Evolutionary conservation across 495 filamentous ascomycete genomes (phyloP).

Genomic region (Usnea hakonensis): DNA sequence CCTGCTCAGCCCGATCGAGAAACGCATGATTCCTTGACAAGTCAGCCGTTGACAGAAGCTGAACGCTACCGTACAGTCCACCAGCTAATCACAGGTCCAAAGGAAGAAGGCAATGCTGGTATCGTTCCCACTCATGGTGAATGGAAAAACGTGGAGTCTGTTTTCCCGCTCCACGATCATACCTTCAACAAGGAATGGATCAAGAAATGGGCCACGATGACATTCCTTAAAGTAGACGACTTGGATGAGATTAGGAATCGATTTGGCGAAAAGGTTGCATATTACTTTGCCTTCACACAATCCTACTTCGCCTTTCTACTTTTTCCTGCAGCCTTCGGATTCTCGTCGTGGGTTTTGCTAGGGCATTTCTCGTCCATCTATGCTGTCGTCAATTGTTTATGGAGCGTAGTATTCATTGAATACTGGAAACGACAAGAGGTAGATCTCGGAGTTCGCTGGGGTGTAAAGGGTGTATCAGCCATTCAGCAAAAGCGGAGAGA

Average conservation of each 20-base stretch:
- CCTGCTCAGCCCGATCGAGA: constrained; percentile 70
- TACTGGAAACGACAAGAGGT: constrained; percentile 95
- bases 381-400: constrained; percentile 70
- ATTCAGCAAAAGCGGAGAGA: constrained; percentile 69
- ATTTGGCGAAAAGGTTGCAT: constrained; percentile 89
- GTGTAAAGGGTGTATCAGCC: constrained; percentile 75
- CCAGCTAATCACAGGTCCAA: constrained; percentile 75
- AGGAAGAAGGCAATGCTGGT: constrained; percentile 77
- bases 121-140: constrained; percentile 74
- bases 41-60: constrained; percentile 72
- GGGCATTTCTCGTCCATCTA: constrained; percentile 81
- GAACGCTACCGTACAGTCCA: constrained; percentile 82
- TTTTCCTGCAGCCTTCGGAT: constrained; percentile 78
- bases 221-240: constrained; percentile 67
- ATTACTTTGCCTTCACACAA: constrained; percentile 94
- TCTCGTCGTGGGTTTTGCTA: constrained; percentile 71
- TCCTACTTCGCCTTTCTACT: constrained; percentile 81
- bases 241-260: constrained; percentile 76
- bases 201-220: constrained; percentile 76
- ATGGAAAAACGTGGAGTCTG: constrained; percentile 75
- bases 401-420: constrained; percentile 88
- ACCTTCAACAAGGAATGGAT: constrained; percentile 87
- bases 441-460: constrained; percentile 87
- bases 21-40: constrained; percentile 50
- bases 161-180: constrained; percentile 87